These are phyloP conservation scores for Dryas drummondii DNA, from an alignment of 306 rosid species.

Conservation along the genomic window DNA sequence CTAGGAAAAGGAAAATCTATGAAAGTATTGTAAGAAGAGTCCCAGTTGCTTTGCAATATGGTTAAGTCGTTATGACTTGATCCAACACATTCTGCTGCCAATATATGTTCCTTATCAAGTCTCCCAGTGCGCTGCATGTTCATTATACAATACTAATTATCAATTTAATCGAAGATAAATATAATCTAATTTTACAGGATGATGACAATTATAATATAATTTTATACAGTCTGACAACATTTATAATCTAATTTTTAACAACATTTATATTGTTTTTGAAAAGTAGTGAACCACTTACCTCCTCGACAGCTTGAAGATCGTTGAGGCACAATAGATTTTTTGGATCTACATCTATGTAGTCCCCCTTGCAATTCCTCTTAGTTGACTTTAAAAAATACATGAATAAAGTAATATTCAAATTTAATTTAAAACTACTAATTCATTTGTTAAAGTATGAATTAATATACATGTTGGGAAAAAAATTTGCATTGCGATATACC, in stretches of 20 bases:
- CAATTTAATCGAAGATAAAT: no score
- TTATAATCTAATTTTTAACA: no score
- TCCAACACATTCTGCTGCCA: neutral
- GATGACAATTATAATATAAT: no score
- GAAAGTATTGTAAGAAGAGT: neutral
- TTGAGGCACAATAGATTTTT: constrained; percentile 11
- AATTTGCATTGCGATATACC: neutral
- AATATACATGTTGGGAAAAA: no score
- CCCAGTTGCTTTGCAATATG: neutral
- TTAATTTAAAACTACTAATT: neutral
- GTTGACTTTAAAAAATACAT: neutral
- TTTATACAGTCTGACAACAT: no score
- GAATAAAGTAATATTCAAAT: neutral
- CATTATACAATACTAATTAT: no score
- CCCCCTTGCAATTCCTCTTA: constrained; percentile 11
- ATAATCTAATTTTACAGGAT: no score
- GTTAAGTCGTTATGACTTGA: no score
- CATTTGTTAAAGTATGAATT: no score
- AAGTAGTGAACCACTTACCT: neutral
- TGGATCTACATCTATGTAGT: constrained; percentile 3
- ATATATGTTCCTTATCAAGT: constrained; percentile 9
- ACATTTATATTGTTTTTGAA: no score
- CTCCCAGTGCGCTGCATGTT: constrained; percentile 14
- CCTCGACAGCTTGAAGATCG: neutral
- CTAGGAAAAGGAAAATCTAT: neutral